Evolutionary conservation across 2,329 filamentous ascomycete genomes (phyloP).

Genomic region (Calonectria fujianensis): DNA sequence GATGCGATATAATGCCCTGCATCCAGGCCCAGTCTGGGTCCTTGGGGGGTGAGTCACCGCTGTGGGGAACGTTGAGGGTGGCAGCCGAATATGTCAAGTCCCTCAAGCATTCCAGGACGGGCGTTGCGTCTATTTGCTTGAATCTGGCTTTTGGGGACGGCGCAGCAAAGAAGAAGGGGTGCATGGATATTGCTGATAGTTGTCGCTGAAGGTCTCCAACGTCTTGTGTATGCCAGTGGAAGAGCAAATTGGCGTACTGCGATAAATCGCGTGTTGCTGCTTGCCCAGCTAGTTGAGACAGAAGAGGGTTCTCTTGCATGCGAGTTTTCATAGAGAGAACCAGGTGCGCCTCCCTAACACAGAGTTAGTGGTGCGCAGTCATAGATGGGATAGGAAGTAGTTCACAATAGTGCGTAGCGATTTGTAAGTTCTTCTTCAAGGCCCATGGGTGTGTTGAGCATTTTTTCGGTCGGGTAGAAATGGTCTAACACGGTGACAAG

Average conservation of each 20-base stretch:
- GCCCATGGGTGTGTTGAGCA: background rate
- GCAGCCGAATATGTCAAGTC: background rate
- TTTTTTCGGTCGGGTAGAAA: background rate
- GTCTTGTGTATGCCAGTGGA: constrained; percentile 10
- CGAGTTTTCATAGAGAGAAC: constrained; percentile 6
- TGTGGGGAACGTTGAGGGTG: background rate
- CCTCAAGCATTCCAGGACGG: background rate
- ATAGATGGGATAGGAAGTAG: background rate
- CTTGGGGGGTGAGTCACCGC: too few relatives aligned
- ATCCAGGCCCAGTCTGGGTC: constrained; percentile 1
- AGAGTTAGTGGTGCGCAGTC: background rate
- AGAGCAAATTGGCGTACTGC: background rate
- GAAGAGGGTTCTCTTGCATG: background rate
- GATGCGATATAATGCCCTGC: background rate
- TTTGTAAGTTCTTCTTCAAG: constrained; percentile 14
- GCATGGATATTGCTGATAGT: background rate
- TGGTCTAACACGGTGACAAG: constrained; percentile 14
- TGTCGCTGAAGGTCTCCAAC: constrained; percentile 5
- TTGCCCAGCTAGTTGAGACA: background rate
- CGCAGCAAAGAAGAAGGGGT: background rate
- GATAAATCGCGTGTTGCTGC: background rate
- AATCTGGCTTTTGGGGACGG: background rate
- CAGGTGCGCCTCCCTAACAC: background rate
- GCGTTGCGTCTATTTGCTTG: background rate
- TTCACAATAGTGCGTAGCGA: background rate